Conservation (phyloP, 2,329 filamentous ascomycete genomes). For the Tolypocladium inflatum region DNA sequence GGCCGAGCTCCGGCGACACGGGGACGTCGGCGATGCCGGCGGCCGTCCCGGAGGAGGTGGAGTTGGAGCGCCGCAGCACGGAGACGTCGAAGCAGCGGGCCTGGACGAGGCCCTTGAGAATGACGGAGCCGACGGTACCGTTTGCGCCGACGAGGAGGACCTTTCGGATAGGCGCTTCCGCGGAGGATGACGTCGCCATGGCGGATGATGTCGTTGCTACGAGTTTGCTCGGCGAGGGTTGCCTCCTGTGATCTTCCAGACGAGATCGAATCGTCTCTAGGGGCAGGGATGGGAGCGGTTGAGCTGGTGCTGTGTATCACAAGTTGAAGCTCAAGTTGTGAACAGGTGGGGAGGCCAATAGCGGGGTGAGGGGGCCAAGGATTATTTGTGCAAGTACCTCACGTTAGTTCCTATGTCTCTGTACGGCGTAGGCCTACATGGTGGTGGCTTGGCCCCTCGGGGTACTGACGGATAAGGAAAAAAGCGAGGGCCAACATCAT, state of each 20-base stretch:
- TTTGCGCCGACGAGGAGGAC: conserved; percentile 25
- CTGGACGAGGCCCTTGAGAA: conserved; percentile 26
- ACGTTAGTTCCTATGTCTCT: too few species aligned
- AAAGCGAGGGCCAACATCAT: too few species aligned
- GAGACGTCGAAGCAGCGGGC: conserved; percentile 38
- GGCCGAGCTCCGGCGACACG: conserved; percentile 17
- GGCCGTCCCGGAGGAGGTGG: conserved; percentile 13
- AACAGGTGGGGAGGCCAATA: too few species aligned
- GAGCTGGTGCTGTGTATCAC: neutral
- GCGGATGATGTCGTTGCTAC: neutral
- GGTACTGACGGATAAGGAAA: too few species aligned
- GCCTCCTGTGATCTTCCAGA: too few species aligned
- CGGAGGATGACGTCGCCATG: neutral
- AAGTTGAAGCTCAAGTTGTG: neutral
- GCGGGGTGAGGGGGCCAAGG: too few species aligned
- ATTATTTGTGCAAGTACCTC: too few species aligned
- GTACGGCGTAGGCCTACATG: too few species aligned
- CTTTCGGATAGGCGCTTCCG: conserved; percentile 12
- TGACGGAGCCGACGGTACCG: conserved; percentile 28
- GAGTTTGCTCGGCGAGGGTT: neutral
- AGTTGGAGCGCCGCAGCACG: conserved; percentile 40
- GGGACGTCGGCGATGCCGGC: conserved; percentile 10
- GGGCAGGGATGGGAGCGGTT: neutral
- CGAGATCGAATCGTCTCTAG: neutral
- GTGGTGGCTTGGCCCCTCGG: too few species aligned